Evolutionary conservation across 805 yeast species (phyloP).

Genomic region (Cyberlindnera japonica): DNA sequence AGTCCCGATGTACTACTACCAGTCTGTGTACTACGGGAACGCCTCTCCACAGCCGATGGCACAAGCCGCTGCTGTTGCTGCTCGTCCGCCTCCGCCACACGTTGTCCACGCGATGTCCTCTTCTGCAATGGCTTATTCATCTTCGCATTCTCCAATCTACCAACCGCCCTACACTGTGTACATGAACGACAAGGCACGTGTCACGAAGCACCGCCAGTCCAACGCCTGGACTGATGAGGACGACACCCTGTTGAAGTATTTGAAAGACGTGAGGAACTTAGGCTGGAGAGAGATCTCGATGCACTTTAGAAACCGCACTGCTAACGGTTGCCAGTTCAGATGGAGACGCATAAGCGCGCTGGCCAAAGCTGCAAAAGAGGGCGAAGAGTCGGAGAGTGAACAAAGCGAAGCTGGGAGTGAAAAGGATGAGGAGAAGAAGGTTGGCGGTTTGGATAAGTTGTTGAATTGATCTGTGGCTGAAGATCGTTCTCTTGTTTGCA

Average conservation of each 20-base stretch:
- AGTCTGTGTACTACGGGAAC: conserved; percentile 8
- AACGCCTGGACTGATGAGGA: conserved; percentile 64
- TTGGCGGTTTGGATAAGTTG: neutral
- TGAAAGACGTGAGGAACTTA: conserved; percentile 63
- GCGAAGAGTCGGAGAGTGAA: conserved; percentile 2
- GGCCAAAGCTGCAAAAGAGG: conserved; percentile 9
- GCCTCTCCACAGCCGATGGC: conserved; percentile 5
- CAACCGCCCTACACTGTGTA: neutral
- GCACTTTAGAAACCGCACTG: conserved; percentile 64
- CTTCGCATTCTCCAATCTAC: conserved; percentile 7
- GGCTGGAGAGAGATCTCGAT: conserved; percentile 77
- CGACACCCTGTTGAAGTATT: conserved; percentile 52
- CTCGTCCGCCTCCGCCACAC: too few relatives aligned
- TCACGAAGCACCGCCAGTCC: conserved; percentile 23
- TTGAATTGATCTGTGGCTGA: too few relatives aligned
- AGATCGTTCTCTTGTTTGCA: neutral
- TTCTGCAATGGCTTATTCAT: conserved; percentile 2
- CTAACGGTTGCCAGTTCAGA: conserved; percentile 74
- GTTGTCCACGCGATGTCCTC: too few relatives aligned
- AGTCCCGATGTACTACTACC: conserved; percentile 9
- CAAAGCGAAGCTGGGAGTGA: neutral
- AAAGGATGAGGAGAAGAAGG: conserved; percentile 1
- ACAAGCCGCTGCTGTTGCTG: too few relatives aligned
- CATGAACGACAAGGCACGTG: conserved; percentile 3
- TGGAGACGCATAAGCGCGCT: conserved; percentile 51